Percentiles rank a stretch among this genome's conserved stretches.
Conservation (phyloP, 139 green algal genomes). For the Gonium pectorale region DNA sequence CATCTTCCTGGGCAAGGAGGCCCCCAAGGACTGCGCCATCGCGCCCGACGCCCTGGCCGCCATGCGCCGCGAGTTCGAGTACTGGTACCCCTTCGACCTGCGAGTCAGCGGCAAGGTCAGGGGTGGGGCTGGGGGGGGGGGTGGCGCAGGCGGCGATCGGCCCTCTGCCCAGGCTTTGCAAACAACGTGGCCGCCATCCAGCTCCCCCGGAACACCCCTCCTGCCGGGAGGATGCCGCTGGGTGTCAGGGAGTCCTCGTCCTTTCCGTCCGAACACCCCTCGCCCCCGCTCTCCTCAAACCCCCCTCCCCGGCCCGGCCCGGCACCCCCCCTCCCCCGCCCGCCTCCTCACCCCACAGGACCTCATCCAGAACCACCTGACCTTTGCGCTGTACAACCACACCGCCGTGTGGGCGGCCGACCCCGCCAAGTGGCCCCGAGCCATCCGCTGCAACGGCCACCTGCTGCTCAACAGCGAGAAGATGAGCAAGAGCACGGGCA, state of each 20-base stretch:
- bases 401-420: constrained; percentile 88
- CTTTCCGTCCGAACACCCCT: no score
- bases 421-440: constrained; percentile 45
- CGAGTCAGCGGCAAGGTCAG: constrained; percentile 73
- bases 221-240: no score
- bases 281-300: no score
- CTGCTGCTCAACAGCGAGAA: constrained; percentile 98
- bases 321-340: not conserved
- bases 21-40: constrained; percentile 73
- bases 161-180: no score
- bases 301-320: not conserved
- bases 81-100: constrained; percentile 99
- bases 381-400: constrained; percentile 99
- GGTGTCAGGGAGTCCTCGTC: no score
- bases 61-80: constrained; percentile 94
- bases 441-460: constrained; percentile 93
- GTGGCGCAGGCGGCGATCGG: no score
- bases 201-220: no score
- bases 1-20: constrained; percentile 83
- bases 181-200: no score
- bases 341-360: constrained; percentile 86
- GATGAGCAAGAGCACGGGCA: constrained; percentile 98
- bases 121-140: not conserved
- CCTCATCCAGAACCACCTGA: constrained; percentile 99
- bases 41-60: constrained; percentile 63